Base-by-base conservation (phyloP, 805 yeast species). In the Saccharomycopsis oosterbeekiorum region DNA sequence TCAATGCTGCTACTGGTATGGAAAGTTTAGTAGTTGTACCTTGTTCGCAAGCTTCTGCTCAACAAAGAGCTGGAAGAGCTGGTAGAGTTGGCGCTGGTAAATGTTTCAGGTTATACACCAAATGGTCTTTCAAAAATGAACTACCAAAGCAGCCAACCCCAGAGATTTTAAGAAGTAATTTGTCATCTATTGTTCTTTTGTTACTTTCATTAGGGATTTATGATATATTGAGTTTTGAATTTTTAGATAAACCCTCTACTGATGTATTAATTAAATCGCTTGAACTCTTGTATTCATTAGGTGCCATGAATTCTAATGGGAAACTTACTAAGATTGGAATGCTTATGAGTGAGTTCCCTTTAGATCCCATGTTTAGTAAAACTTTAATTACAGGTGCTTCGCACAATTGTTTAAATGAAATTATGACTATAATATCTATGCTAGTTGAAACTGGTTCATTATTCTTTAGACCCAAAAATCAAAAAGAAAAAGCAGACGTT, bases 41-140 rank as follows among this genome's bases (percentile, higher is more conserved):
- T 0, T 90, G 96, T 65, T 92, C 98, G 0, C 85, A 85, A 68
- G 99, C 99, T 0, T 91, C 96, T 53, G 97, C 97, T 0, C 92
- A 90, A 68, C 99, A 94, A 74, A 79, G 99, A 69, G 92, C 97
- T 0, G 99, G 99, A 70, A 84, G 99, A 76, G 99, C 98, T 5
- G 99, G 99, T 51, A 85, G 99, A 76, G 91, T 96, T 8, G 92
- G 96, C 0, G 97, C 98, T 0, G 99, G 99, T 17, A 89, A 89
- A 70, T 94, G 98, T 73, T 94, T 87, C 69, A 72, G 99, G 43
- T 75, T 94, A 24, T 94, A 84, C 70, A 93, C 99, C 0, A 89
- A 89, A 70, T 80, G 87, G 80, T 84, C 94, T 0, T 94, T 82
- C 67, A 77, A 82, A 64, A 80, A 86, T 66, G 98, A 93, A 67